Percentiles rank a stretch among this genome's conserved stretches.
Evolutionary conservation across 768 basidiomycete species (phyloP).

Genomic region (Panaeolus papilionaceus): DNA sequence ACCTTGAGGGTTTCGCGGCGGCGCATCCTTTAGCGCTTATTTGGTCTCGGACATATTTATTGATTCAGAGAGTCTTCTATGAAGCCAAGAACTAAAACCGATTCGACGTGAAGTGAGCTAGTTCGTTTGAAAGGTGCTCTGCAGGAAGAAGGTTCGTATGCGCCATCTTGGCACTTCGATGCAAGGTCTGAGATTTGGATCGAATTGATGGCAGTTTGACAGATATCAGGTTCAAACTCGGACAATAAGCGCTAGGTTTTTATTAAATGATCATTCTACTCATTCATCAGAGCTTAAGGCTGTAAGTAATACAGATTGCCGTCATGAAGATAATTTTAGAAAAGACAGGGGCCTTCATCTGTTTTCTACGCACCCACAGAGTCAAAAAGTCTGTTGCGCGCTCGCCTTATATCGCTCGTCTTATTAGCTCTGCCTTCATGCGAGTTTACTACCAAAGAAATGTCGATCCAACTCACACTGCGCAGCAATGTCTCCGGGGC

Average conservation of each 20-base stretch:
- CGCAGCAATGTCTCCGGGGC: neutral
- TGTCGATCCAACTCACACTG: too few species aligned
- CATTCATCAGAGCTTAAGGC: neutral
- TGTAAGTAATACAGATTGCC: too few species aligned
- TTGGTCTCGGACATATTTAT: neutral
- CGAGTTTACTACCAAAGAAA: too few species aligned
- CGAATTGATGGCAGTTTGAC: neutral
- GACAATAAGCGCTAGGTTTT: neutral
- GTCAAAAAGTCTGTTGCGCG: too few species aligned
- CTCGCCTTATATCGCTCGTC: too few species aligned
- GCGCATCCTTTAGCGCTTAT: neutral
- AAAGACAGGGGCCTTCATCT: too few species aligned
- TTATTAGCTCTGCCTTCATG: too few species aligned
- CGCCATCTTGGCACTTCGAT: neutral
- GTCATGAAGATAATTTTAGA: too few species aligned
- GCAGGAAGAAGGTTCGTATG: neutral
- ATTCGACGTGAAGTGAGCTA: neutral
- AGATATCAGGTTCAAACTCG: neutral
- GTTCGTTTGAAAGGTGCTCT: neutral
- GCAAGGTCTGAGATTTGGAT: neutral
- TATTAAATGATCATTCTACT: neutral
- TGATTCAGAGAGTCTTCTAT: neutral
- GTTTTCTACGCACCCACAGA: too few species aligned
- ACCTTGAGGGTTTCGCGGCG: neutral
- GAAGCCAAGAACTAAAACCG: neutral